phyloP scores from a whole-genome alignment of 768 basidiomycete species.

The Pleurotus sapidus region DNA sequence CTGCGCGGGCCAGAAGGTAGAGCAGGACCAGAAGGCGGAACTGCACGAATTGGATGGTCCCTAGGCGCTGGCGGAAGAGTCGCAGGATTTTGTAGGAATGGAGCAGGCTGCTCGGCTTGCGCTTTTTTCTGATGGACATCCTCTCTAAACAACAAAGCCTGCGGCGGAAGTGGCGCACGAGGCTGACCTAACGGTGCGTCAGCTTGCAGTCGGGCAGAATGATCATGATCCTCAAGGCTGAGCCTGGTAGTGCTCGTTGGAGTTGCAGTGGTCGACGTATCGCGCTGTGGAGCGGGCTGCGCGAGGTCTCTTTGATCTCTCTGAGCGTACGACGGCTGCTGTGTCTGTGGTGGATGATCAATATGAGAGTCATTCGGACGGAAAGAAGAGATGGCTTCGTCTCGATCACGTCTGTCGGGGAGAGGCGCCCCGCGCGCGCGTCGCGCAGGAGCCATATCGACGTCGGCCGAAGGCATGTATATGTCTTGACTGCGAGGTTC shows the following conservation, averaged over 20 bases:
- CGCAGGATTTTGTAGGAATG: not conserved
- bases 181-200: constrained; percentile 23
- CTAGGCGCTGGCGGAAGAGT: not conserved
- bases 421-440: not conserved
- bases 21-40: not conserved
- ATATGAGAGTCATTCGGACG: constrained; percentile 5
- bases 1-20: constrained; percentile 2
- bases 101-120: not conserved
- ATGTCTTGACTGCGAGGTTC: not conserved
- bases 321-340: not conserved
- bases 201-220: constrained; percentile 8
- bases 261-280: not conserved
- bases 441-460: not conserved
- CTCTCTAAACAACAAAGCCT: constrained; percentile 35
- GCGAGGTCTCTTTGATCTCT: not conserved
- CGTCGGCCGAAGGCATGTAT: not conserved
- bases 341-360: constrained; percentile 6
- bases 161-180: constrained; percentile 43
- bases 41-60: not conserved
- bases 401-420: constrained; percentile 1
- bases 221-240: constrained; percentile 12
- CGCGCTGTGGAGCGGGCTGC: constrained; percentile 4
- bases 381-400: constrained; percentile 4
- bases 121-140: constrained; percentile 11
- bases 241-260: constrained; percentile 6